Conservation (phyloP, 2,329 filamentous ascomycete genomes). For the Xylaria sp. region DNA sequence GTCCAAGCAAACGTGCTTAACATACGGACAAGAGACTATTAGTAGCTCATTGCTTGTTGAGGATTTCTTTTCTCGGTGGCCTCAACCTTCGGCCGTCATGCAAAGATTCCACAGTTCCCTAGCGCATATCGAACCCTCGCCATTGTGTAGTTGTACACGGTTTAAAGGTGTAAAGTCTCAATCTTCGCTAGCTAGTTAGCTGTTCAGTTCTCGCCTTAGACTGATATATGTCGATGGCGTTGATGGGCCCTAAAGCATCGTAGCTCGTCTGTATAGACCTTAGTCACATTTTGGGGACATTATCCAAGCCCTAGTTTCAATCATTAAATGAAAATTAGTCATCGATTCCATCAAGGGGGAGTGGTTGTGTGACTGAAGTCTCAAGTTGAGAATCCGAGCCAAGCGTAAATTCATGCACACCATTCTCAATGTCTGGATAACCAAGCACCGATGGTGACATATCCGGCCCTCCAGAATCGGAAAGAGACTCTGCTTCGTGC, state of each 20-base stretch:
- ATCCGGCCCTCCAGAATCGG: constrained; percentile 23
- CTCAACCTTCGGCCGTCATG: not conserved
- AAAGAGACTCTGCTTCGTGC: constrained; percentile 9
- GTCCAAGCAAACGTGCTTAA: too few species aligned
- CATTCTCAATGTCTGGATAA: constrained; percentile 1
- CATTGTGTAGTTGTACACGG: not conserved
- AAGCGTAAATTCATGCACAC: constrained; percentile 6
- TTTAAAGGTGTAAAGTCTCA: not conserved
- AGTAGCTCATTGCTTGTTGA: too few species aligned
- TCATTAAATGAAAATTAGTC: not conserved
- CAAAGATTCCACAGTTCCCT: not conserved
- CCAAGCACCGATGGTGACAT: constrained; percentile 18
- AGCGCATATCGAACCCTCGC: not conserved
- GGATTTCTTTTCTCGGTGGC: not conserved
- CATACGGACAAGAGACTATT: too few species aligned
- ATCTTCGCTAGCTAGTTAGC: not conserved
- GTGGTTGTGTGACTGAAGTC: not conserved
- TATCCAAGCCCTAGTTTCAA: not conserved
- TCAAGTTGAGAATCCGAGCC: not conserved
- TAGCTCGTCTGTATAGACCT: not conserved
- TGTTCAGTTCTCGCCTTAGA: not conserved
- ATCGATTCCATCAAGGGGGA: not conserved
- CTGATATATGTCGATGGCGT: not conserved
- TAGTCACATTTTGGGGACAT: not conserved
- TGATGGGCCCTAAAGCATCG: not conserved